Evolutionary conservation across 1,139 yeast species (phyloP), one percentile per base, ranked within the genome.

Genomic region (Lodderomyces jiufengensis): DNA sequence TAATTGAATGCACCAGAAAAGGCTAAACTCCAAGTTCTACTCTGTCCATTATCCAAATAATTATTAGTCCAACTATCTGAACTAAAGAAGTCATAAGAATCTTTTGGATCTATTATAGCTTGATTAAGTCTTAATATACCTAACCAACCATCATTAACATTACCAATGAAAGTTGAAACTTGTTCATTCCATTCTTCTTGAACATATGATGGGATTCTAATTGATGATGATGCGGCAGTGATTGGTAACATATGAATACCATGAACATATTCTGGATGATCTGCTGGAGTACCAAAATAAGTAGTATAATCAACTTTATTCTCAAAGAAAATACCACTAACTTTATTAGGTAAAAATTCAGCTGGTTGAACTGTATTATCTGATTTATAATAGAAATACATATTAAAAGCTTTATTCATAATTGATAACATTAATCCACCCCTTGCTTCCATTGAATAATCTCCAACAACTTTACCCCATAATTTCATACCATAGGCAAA

Each of bases 181-280:
- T 63, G 63, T 38, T 69, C 66, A 11, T 69, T 66, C 97, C 96
- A 92, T 63, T 92, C 97, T 60, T 88, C 79, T 47, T 67, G 51
- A 12, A 83, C 95, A 59, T 79, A 92, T 1, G 66, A 59, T 2
- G 88, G 76, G 5, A 71, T 66, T 57, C 97, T 75, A 30, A 88
- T 72, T 44, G 73, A 79, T 0, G 94, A 80, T 11, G 96, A 82
- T 11, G 85, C 78, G 0, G 97, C 92, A 0, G 95, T 87, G 32
- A 86, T 67, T 16, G 98, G 65, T 20, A 92, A 70, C 82, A 94
- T 92, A 56, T 92, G 97, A 44, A 92, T 90, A 54, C 97, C 96
- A 52, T 90, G 97, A 37, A 92, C 88, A 57, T 84, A 92, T 58
- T 90, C 92, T 10, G 72, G 66, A 40, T 69, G 58, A 10, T 35